phyloP scores from a whole-genome alignment of 2,329 filamentous ascomycete genomes.

The Beauveria australis region DNA sequence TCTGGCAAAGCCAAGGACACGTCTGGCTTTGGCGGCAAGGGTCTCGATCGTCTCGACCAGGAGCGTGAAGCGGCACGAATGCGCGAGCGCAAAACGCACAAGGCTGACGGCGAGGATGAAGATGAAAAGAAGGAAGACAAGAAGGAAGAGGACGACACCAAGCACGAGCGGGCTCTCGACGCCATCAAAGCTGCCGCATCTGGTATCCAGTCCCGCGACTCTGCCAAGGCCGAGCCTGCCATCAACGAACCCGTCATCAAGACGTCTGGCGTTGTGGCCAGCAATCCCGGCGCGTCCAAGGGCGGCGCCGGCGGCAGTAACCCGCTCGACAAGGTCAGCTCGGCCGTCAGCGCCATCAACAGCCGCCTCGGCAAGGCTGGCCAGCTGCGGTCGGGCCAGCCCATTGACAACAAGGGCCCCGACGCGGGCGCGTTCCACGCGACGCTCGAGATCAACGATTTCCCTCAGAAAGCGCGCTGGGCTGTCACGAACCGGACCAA shows the following conservation, averaged over 20 bases:
- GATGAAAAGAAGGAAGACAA: conserved; percentile 72
- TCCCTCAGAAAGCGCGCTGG: conserved; percentile 97
- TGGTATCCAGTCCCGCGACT: conserved; percentile 45
- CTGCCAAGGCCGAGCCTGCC: conserved; percentile 33
- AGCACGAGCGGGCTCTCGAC: conserved; percentile 58
- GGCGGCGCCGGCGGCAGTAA: conserved; percentile 51
- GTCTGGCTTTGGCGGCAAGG: conserved; percentile 90
- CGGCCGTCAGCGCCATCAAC: conserved; percentile 88
- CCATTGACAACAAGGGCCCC: conserved; percentile 96
- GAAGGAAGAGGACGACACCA: conserved; percentile 59
- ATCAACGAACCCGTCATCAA: conserved; percentile 8
- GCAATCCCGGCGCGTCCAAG: conserved; percentile 36
- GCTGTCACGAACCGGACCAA: conserved; percentile 98
- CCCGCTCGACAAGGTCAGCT: conserved; percentile 76
- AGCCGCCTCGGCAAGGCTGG: conserved; percentile 82
- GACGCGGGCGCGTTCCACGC: conserved; percentile 96
- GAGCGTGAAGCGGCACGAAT: conserved; percentile 81
- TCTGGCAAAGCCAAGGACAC: conserved; percentile 82
- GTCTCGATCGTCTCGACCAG: conserved; percentile 82
- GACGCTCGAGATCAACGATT: conserved; percentile 97
- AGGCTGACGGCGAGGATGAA: conserved; percentile 77
- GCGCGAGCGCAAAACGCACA: conserved; percentile 81
- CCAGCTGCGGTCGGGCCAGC: conserved; percentile 81
- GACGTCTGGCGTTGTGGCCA: conserved; percentile 10
- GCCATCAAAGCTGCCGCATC: conserved; percentile 57